Evolutionary conservation across 139 green algal genomes (phyloP).

Genomic region (Chlorella sp.): DNA sequence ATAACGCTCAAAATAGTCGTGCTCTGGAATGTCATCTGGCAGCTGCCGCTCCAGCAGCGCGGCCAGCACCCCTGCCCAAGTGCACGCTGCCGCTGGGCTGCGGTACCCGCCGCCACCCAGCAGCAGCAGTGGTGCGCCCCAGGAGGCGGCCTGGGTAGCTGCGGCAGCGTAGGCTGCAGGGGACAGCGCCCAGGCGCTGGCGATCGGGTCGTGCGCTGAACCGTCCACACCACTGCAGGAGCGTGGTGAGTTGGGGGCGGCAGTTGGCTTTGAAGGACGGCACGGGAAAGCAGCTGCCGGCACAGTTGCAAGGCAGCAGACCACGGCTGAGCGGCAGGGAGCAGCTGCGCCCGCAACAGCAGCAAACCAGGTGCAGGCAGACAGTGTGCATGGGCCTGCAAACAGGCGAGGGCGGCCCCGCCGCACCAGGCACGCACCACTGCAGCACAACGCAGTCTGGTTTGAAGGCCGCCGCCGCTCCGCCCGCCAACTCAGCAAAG

Average conservation of each 20-base stretch:
- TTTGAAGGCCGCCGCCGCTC: background rate
- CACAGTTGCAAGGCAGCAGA: background rate
- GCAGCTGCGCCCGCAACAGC: too few species aligned
- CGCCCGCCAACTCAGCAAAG: slow-evolving; percentile 3
- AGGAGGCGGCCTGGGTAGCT: background rate
- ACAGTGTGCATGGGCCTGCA: too few species aligned
- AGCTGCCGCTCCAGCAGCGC: slow-evolving; percentile 13
- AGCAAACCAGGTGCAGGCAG: too few species aligned
- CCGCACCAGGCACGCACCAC: background rate
- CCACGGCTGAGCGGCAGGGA: too few species aligned
- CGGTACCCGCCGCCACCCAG: slow-evolving; percentile 44
- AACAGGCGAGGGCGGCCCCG: too few species aligned
- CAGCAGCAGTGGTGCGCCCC: slow-evolving; percentile 41
- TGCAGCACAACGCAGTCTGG: slow-evolving; percentile 37
- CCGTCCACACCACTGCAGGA: slow-evolving; percentile 37
- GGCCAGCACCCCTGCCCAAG: slow-evolving; percentile 25
- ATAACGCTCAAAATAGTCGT: slow-evolving; percentile 28
- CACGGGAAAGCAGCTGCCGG: background rate
- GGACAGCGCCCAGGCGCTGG: slow-evolving; percentile 24
- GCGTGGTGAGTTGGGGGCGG: background rate
- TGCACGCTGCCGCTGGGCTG: background rate
- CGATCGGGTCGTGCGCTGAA: slow-evolving; percentile 36
- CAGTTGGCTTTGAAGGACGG: background rate
- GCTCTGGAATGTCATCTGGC: slow-evolving; percentile 37
- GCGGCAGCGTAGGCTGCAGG: slow-evolving; percentile 9